Evolutionary conservation across 306 rosid genomes (phyloP).

Genomic region (Cucurbita pepo): DNA sequence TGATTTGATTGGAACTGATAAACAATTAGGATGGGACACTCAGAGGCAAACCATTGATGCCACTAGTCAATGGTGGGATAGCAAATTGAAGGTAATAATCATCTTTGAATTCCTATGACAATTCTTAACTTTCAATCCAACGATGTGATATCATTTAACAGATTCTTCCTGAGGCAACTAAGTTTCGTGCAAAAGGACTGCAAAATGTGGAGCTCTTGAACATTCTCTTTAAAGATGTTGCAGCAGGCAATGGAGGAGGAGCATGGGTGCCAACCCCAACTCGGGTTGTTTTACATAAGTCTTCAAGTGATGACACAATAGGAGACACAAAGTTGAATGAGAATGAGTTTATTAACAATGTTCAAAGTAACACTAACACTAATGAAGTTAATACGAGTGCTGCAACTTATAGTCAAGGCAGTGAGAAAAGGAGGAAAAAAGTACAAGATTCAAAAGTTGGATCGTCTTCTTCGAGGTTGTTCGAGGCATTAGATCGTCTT

Average conservation of each 20-base stretch:
- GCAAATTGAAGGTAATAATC: background rate
- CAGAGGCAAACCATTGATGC: background rate
- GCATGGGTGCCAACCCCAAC: background rate
- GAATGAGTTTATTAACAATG: background rate
- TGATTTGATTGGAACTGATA: background rate
- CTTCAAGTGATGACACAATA: background rate
- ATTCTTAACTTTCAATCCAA: background rate
- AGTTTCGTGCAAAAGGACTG: background rate
- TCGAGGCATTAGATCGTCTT: background rate
- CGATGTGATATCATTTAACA: background rate
- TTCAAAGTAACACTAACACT: background rate
- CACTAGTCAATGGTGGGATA: background rate
- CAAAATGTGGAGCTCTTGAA: background rate
- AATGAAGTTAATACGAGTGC: background rate
- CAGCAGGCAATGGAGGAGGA: background rate
- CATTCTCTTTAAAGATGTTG: background rate
- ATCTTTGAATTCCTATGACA: background rate
- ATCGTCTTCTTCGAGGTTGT: background rate
- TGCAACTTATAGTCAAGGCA: background rate
- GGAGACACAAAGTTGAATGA: background rate
- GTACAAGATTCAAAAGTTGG: background rate
- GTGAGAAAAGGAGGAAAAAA: background rate
- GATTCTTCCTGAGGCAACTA: background rate
- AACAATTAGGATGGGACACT: background rate
- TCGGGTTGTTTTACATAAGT: background rate